Conservation (phyloP, 2,329 filamentous ascomycete species). For the Didymella pomorum region DNA sequence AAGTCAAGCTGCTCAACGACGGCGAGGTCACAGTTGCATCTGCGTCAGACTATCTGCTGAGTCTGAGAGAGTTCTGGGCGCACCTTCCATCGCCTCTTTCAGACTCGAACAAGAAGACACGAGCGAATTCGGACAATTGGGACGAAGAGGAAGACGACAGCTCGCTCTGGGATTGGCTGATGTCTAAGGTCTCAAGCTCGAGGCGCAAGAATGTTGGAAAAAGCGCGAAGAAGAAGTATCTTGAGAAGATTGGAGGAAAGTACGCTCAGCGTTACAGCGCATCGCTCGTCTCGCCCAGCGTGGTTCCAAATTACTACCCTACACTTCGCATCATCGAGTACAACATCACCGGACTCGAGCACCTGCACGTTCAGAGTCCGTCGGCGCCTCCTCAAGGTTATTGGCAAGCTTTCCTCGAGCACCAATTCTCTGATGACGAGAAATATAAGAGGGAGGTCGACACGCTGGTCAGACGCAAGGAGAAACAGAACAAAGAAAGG, state of each 20-base stretch:
- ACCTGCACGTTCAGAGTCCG: conserved; percentile 38
- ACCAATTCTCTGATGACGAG: conserved; percentile 33
- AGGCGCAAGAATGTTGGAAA: conserved; percentile 32
- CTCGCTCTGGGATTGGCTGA: conserved; percentile 34
- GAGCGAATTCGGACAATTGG: conserved; percentile 9
- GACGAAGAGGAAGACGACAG: conserved; percentile 29
- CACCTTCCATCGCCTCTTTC: conserved; percentile 65
- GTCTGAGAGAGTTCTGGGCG: conserved; percentile 80
- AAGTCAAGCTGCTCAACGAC: conserved; percentile 40
- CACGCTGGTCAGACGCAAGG: conserved; percentile 54
- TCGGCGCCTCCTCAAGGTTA: neutral
- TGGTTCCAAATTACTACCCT: conserved; percentile 93
- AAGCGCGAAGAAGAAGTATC: conserved; percentile 63
- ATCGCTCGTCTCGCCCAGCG: conserved; percentile 80
- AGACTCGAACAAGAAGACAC: conserved; percentile 28
- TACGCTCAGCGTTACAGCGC: conserved; percentile 87
- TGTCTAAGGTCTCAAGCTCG: conserved; percentile 21
- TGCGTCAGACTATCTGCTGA: conserved; percentile 80
- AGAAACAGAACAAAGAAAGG: conserved; percentile 57
- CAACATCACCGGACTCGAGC: conserved; percentile 81
- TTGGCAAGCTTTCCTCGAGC: conserved; percentile 20
- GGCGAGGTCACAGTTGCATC: conserved; percentile 69
- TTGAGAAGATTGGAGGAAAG: conserved; percentile 76
- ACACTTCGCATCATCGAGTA: conserved; percentile 92
- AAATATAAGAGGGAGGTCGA: conserved; percentile 53